Evolutionary conservation across 345 rosid genomes (phyloP), one percentile per base, ranked within the genome.

Genomic region (Sapria himalayana): DNA sequence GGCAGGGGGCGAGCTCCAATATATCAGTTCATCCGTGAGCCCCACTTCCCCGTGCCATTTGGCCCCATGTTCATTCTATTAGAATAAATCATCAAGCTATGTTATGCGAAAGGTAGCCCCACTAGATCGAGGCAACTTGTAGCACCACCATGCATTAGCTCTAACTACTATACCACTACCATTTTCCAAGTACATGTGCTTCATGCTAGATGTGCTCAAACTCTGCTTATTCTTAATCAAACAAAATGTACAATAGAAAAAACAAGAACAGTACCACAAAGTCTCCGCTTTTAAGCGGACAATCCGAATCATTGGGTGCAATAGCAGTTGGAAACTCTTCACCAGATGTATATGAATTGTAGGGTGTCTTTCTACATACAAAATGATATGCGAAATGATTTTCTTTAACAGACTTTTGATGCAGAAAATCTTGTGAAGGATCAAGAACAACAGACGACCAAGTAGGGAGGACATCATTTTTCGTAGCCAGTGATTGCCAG

Each of bases 381-480:
- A 89, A 89, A 46, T 58, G 75, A 46, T 82, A 89, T 50, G 67
- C 52, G 65, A 70, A 79, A 56, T 74, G 60, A 36, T 61, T 56
- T 49, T 72, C 86, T 55, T 58, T 61, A 32, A 49, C 57, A 55
- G 74, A 51, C 31, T 32, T 61, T 51, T 51, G 64, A 46, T 57
- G 60, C 52, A 55, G 61, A 52, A 63, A 46, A 42, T 63, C 62
- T 37, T 55, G 50, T 35, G 54, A 59, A 38, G 74, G 39, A 59
- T 89, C 84, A 38, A 89, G 98, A 65, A 82, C 80, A 60, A 82
- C 37, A 49, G 75, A 67, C 49, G 85, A 53, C 63, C 57, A 63
- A 56, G 58, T 49, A 38, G 68, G 54, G 29, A 60, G 54, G 33
- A 54, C 39, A 41, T 59, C 63, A 41, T 55, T 43, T 64, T 55